Evolutionary conservation across 2,329 filamentous ascomycete genomes (phyloP).

Genomic region (Fusarium udum): DNA sequence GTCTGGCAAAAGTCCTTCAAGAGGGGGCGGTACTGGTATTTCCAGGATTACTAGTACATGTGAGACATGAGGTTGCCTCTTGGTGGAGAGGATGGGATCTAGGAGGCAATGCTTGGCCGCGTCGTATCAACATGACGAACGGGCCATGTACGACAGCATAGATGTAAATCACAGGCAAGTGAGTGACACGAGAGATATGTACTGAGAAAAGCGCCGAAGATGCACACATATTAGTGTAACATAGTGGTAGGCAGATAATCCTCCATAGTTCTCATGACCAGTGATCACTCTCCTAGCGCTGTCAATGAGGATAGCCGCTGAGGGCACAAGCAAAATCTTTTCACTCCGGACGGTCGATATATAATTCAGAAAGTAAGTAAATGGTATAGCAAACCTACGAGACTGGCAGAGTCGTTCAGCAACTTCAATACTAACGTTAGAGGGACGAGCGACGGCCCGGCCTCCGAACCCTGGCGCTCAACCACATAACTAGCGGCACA

Average conservation of each 20-base stretch:
- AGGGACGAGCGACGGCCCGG: neutral
- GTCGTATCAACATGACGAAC: neutral
- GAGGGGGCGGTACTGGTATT: neutral
- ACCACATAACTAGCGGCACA: neutral
- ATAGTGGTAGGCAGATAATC: neutral
- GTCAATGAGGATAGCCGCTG: neutral
- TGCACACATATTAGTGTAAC: neutral
- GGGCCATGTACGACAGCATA: neutral
- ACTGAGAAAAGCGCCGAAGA: neutral
- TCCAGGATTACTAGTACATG: neutral
- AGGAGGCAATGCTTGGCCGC: too few relatives aligned
- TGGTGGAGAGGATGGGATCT: neutral
- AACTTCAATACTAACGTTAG: neutral
- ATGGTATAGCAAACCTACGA: rapidly evolving
- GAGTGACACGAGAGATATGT: neutral
- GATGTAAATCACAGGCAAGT: neutral
- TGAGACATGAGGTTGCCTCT: neutral
- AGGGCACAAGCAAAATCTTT: rapidly evolving
- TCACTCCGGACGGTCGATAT: rapidly evolving
- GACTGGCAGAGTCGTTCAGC: neutral
- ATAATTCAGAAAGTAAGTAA: neutral
- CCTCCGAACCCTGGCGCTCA: neutral
- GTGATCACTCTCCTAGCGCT: neutral
- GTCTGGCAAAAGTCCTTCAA: neutral
- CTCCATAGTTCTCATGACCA: neutral